Evolutionary conservation across 805 yeast species (phyloP).

Genomic region (Wickerhamomyces sydowiorum): DNA sequence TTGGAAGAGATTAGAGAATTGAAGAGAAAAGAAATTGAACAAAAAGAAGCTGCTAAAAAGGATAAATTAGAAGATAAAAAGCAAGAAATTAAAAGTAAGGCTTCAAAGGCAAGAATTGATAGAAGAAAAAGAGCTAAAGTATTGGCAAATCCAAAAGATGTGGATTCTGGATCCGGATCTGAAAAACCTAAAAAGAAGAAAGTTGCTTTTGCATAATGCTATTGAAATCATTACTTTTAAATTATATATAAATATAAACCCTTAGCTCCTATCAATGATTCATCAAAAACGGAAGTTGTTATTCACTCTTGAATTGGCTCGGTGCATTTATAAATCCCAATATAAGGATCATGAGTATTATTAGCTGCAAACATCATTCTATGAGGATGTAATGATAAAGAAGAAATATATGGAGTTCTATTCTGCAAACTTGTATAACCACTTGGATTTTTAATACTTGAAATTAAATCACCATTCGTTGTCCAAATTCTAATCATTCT

Average conservation of each 20-base stretch:
- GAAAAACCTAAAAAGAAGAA: slow-evolving; percentile 30
- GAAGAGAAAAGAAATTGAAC: slow-evolving; percentile 80
- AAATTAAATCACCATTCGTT: slow-evolving; percentile 70
- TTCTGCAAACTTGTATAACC: slow-evolving; percentile 22
- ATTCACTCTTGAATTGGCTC: slow-evolving; percentile 19
- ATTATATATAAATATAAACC: not conserved
- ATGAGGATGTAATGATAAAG: slow-evolving; percentile 84
- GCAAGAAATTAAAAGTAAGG: slow-evolving; percentile 66
- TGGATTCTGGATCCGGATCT: slow-evolving; percentile 14
- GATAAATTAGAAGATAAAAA: slow-evolving; percentile 72
- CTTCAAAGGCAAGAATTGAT: slow-evolving; percentile 59
- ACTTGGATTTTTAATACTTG: slow-evolving; percentile 47
- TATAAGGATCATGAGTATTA: slow-evolving; percentile 69
- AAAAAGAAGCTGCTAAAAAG: slow-evolving; percentile 67
- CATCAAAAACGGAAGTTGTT: too few species aligned
- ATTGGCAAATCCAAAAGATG: slow-evolving; percentile 13
- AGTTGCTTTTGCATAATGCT: slow-evolving; percentile 43
- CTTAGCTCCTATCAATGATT: not conserved
- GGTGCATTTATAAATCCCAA: slow-evolving; percentile 55
- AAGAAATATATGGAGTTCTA: slow-evolving; percentile 45
- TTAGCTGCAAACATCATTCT: slow-evolving; percentile 88
- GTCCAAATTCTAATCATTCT: slow-evolving; percentile 78
- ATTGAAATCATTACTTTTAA: not conserved
- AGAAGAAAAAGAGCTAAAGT: slow-evolving; percentile 52
- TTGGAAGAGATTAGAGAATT: slow-evolving; percentile 86